Evolutionary conservation across 768 basidiomycete species (phyloP), one percentile per base, ranked within the genome.

Genomic region (Amanita polypyramis): DNA sequence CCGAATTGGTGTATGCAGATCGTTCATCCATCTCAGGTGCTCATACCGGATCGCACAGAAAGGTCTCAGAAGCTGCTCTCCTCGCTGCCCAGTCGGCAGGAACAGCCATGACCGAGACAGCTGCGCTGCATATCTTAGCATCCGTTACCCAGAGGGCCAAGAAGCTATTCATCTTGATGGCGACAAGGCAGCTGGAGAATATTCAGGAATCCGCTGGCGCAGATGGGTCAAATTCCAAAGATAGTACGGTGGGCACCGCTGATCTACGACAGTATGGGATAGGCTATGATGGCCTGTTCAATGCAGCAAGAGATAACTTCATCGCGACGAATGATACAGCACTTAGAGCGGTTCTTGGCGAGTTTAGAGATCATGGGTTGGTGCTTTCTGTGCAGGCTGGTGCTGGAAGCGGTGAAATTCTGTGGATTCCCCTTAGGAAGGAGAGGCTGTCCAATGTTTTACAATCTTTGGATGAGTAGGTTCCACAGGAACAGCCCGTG

Each of bases 351-450:
- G 69, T 95, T 29, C 66, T 98, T 44, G 82, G 82, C 10, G 96
- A 98, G 64, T 98, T 94, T 63, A 76, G 78, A 56, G 96, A 98
- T 62, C 96, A 99, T 54, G 80, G 79, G 2, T 60, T 97, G 59
- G 79, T 97, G n/a, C 69, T 89, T 34, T 62, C 67, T 25, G 63
- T 69, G 7, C 68, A 68, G 55, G 61, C 69, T 49, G 64, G 66
- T 2, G 42, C 43, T 5, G 67, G 68, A 51, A 62, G 72, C 29
- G 71, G 73, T 46, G 80, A 90, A 64, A 72, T 79, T 58, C 65
- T 93, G 36, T 96, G 92, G 92, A 88, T 96, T 55, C 88, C 90
- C 1, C 56, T 97, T 56, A 72, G 85, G 52, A 84, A 82, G 62
- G 89, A 92, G 58, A 73, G 83, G 55, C 59, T 94, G 53, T 61